Evolutionary conservation across 2,329 filamentous ascomycete genomes (phyloP).

Genomic region (Stylonectria norvegica): DNA sequence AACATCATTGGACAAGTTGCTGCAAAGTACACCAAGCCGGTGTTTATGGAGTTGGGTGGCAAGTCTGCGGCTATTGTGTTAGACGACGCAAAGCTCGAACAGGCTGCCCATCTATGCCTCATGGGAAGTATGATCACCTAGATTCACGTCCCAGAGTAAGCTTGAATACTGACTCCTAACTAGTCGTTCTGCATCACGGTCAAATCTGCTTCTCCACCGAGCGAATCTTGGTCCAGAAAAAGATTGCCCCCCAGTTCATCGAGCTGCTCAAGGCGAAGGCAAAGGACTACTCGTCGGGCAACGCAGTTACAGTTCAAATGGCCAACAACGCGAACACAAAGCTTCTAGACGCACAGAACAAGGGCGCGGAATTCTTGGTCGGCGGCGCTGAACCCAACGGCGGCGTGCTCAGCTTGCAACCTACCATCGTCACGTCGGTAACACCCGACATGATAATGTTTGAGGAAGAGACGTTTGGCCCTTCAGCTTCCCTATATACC

Average conservation of each 20-base stretch:
- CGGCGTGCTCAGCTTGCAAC: conserved; percentile 32
- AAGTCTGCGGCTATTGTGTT: conserved; percentile 7
- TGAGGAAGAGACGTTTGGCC: conserved; percentile 68
- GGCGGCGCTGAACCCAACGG: conserved; percentile 47
- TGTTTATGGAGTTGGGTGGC: conserved; percentile 10
- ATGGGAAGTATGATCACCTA: background rate
- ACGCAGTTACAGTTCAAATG: background rate
- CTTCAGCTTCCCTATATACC: conserved; percentile 61
- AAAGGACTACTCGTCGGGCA: background rate
- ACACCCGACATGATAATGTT: conserved; percentile 62
- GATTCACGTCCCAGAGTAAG: background rate
- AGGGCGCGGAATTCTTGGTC: conserved; percentile 53
- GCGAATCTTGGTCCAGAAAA: conserved; percentile 5
- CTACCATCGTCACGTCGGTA: conserved; percentile 45
- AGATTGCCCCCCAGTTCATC: background rate
- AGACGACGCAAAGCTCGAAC: conserved; percentile 7
- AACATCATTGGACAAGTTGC: conserved; percentile 2
- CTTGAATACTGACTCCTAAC: background rate
- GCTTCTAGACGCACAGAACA: conserved; percentile 54
- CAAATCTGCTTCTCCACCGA: conserved; percentile 9
- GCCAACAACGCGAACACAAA: background rate
- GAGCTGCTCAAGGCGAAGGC: background rate
- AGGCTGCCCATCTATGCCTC: conserved; percentile 1
- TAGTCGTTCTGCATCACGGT: conserved; percentile 5
- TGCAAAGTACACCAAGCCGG: conserved; percentile 7